Evolutionary conservation across 2,329 filamentous ascomycete species (phyloP).

Genomic region (Cryphonectria carpinicola): DNA sequence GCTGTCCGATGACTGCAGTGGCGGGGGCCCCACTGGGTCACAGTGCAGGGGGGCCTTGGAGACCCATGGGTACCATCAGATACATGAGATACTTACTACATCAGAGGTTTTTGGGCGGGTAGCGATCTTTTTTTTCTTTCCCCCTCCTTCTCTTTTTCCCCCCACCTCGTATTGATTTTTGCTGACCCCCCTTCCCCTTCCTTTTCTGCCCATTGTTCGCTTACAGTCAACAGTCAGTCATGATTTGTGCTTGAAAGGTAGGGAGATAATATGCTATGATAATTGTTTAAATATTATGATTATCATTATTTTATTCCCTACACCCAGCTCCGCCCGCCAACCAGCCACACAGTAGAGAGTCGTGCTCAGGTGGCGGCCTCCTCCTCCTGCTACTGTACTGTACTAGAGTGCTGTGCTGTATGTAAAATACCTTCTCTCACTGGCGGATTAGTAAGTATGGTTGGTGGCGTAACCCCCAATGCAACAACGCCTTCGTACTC

Average conservation of each 20-base stretch:
- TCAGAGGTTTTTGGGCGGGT: slow-evolving; percentile 1
- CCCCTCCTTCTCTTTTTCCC: background rate
- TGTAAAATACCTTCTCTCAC: background rate
- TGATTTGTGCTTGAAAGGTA: background rate
- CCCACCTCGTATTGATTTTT: background rate
- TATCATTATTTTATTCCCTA: slow-evolving; percentile 21
- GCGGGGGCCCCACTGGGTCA: slow-evolving; percentile 16
- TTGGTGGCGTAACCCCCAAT: background rate
- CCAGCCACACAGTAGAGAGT: background rate
- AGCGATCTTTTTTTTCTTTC: background rate
- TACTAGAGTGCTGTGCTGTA: background rate
- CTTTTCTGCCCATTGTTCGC: background rate
- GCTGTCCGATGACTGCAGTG: slow-evolving; percentile 24
- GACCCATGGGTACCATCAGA: slow-evolving; percentile 18
- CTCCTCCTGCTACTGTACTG: background rate
- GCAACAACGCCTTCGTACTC: background rate
- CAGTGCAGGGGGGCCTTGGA: slow-evolving; percentile 4
- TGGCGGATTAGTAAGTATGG: background rate
- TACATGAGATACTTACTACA: slow-evolving; percentile 28
- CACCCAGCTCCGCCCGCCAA: slow-evolving; percentile 16
- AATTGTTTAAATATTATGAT: background rate
- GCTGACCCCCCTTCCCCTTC: background rate
- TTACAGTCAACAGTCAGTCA: too few relatives aligned
- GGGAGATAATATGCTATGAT: background rate
- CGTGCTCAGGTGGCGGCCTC: background rate